Evolutionary conservation across 371 early-diverging fungal genomes (phyloP), one percentile per base, ranked within the genome.

Genomic region (Mortierella sp.): DNA sequence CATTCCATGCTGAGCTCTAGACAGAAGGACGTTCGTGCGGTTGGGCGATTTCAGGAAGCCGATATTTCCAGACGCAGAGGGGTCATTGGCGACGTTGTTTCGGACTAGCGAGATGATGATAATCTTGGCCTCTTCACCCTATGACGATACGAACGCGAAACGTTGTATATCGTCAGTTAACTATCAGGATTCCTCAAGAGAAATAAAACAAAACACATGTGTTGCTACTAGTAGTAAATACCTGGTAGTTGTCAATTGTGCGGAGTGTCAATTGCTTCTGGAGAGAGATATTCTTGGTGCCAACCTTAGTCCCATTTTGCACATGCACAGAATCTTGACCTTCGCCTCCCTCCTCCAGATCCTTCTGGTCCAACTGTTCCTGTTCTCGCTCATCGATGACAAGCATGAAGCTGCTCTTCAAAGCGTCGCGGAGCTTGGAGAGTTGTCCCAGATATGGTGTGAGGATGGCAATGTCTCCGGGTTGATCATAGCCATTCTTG

Each of bases 1-100:
- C 85, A 93, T 84, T 4, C 86, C 85, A 51, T 84, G 84, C 47
- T 77, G 66, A 0, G 94, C 94, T 66, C 96, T 88, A 0, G 95
- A 94, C 8, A 95, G 77, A 8, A 93, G 85, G 18, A 96, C 96
- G 77, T 94, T 95, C 9, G 93, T 88, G 68, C 96, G 91, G 75
- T 95, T 93, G 3, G 85, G 85, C 6, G 92, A 90, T 71, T 90
- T 92, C 49, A 95, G 83, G 84, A 96, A 96, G 18, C 96, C 96
- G 75, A 94, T 94, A n/a, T n/a, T n/a, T n/a, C n/a, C n/a, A n/a
- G n/a, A n/a, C n/a, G n/a, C n/a, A n/a, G n/a, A n/a, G n/a, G n/a
- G n/a, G n/a, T n/a, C n/a, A n/a, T n/a, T n/a, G n/a, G n/a, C n/a
- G n/a, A n/a, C 64, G 57, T 90, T 89, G 37, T 90, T 92, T 22